A percentile compares a stretch with the other conserved stretches of the same genome.
phyloP scores from a whole-genome alignment of 768 basidiomycete genomes.

The Naematelia encephala region DNA sequence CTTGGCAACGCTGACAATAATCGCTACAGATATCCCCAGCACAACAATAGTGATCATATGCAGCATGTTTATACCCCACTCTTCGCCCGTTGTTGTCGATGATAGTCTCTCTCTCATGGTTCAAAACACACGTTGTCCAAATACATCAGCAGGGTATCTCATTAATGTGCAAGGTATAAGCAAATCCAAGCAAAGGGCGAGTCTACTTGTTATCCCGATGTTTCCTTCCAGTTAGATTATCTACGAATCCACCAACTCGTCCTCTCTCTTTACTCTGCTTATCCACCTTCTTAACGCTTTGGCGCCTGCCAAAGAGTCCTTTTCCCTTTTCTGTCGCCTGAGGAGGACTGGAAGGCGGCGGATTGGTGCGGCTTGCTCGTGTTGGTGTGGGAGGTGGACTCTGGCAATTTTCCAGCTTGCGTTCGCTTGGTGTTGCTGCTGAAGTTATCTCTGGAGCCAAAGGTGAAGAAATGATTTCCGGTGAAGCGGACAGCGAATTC shows the following conservation, averaged over 20 bases:
- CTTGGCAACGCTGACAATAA: background rate
- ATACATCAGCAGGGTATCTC: too few species aligned
- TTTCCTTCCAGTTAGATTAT: conserved; percentile 6
- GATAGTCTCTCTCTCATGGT: too few species aligned
- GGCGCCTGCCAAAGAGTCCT: conserved; percentile 8
- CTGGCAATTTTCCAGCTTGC: background rate
- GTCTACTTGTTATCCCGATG: background rate
- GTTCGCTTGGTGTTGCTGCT: background rate
- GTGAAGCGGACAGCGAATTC: background rate
- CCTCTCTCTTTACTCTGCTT: background rate
- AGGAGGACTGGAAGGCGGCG: conserved; percentile 1
- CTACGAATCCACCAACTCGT: conserved; percentile 1
- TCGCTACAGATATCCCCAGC: conserved; percentile 26
- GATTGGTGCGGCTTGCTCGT: background rate
- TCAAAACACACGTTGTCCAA: too few species aligned
- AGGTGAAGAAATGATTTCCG: background rate
- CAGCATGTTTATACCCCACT: background rate
- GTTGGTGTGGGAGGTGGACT: too few species aligned
- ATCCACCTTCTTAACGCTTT: conserved; percentile 8
- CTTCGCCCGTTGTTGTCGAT: background rate
- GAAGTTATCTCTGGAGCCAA: background rate
- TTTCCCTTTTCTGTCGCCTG: conserved; percentile 5
- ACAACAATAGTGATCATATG: conserved; percentile 16
- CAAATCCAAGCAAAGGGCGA: background rate
- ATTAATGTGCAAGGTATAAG: background rate